phyloP scores from a whole-genome alignment of 1,139 yeast species.

The Magnusiomyces sp. region DNA sequence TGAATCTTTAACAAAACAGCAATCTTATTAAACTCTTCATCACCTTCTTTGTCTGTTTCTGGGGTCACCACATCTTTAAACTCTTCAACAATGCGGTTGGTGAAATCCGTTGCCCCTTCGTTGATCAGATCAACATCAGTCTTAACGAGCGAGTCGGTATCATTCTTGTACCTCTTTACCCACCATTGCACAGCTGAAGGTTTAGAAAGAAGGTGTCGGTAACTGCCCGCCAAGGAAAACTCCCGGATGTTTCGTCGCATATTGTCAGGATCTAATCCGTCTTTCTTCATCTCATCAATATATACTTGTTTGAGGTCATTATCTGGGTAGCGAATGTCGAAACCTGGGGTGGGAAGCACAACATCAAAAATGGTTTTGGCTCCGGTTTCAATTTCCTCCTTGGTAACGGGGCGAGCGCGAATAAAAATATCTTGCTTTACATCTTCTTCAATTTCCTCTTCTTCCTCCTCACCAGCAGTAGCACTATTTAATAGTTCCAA shows the following conservation, averaged over 20 bases:
- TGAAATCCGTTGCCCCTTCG: slow-evolving; percentile 26
- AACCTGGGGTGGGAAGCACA: slow-evolving; percentile 92
- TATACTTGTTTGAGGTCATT: slow-evolving; percentile 60
- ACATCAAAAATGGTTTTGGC: slow-evolving; percentile 69
- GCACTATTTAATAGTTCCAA: slow-evolving; percentile 9
- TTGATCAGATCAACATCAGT: slow-evolving; percentile 71
- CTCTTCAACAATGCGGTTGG: slow-evolving; percentile 5
- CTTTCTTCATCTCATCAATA: slow-evolving; percentile 64
- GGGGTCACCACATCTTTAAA: slow-evolving; percentile 9
- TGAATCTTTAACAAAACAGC: slow-evolving; percentile 74
- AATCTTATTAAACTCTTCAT: slow-evolving; percentile 40
- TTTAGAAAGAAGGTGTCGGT: slow-evolving; percentile 64
- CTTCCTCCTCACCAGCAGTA: slow-evolving; percentile 34
- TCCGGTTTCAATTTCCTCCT: slow-evolving; percentile 56
- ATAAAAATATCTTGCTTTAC: slow-evolving; percentile 44
- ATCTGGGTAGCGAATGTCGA: slow-evolving; percentile 73
- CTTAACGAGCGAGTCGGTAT: slow-evolving; percentile 61
- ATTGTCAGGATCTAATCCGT: slow-evolving; percentile 71
- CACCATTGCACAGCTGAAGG: slow-evolving; percentile 60
- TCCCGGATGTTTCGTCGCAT: slow-evolving; percentile 84
- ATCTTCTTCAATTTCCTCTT: slow-evolving; percentile 56
- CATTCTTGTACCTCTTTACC: slow-evolving; percentile 51
- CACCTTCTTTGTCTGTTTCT: slow-evolving; percentile 10
- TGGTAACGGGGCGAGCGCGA: slow-evolving; percentile 63
- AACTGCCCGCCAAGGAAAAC: slow-evolving; percentile 86